phyloP scores from a whole-genome alignment of 768 basidiomycete genomes.

The Lactarius tabidus region DNA sequence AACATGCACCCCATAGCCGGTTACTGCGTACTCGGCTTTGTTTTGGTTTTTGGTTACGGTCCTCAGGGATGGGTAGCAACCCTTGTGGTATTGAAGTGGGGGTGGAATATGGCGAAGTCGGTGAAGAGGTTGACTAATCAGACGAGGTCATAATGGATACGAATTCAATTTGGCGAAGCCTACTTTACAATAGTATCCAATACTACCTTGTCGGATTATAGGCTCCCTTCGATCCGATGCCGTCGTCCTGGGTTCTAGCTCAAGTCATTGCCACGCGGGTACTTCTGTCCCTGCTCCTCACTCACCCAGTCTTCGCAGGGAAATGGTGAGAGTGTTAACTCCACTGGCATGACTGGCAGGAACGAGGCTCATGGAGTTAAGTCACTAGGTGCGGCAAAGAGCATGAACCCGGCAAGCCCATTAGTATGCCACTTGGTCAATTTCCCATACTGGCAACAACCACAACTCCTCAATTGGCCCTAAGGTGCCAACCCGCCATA shows the following conservation, averaged over 20 bases:
- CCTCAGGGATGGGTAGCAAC: too few species aligned
- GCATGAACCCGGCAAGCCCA: conserved; percentile 39
- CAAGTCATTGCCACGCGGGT: background rate
- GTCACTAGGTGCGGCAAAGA: conserved; percentile 46
- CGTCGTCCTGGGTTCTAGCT: background rate
- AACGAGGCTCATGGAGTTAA: background rate
- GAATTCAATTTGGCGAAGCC: too few species aligned
- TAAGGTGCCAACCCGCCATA: conserved; percentile 46
- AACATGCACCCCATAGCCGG: too few species aligned
- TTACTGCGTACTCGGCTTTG: too few species aligned
- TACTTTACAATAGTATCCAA: too few species aligned
- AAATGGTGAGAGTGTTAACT: background rate
- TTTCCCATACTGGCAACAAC: conserved; percentile 39
- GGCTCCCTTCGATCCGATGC: background rate
- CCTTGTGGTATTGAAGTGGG: too few species aligned
- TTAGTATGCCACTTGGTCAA: conserved; percentile 41
- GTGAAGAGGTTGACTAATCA: too few species aligned
- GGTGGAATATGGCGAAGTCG: too few species aligned
- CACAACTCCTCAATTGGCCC: conserved; percentile 38
- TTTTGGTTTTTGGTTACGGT: too few species aligned
- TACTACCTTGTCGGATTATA: too few species aligned
- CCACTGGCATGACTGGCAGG: too few species aligned
- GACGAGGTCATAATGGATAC: too few species aligned
- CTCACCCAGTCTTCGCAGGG: background rate
- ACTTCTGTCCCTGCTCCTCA: background rate